Evolutionary conservation across 148 eudicot genomes (phyloP).

Genomic region (Rhododendron simsii): DNA sequence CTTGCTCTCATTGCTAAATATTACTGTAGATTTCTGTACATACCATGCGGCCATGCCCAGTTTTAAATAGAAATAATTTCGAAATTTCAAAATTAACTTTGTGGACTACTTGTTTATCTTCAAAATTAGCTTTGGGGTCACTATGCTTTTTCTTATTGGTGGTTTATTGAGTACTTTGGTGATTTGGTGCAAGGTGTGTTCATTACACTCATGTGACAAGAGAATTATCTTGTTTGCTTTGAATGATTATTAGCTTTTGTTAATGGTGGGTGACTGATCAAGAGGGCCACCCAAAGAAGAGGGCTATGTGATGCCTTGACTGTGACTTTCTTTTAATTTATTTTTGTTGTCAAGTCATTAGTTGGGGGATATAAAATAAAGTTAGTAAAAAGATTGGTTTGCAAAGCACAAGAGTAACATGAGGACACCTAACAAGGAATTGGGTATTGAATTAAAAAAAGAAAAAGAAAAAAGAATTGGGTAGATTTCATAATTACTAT

Average conservation of each 20-base stretch:
- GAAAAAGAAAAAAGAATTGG: neutral
- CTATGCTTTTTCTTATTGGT: neutral
- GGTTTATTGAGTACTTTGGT: neutral
- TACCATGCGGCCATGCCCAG: neutral
- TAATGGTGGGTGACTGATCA: constrained; percentile 14
- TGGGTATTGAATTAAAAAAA: neutral
- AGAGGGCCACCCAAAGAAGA: constrained; percentile 1
- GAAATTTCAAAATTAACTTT: neutral
- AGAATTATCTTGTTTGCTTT: constrained; percentile 5
- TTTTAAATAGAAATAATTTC: neutral
- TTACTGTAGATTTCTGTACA: neutral
- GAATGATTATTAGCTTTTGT: neutral
- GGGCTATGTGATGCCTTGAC: neutral
- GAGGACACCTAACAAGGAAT: neutral
- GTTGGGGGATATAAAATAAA: too few relatives aligned
- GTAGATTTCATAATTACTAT: neutral
- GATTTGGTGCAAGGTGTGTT: constrained; percentile 13
- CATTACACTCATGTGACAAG: constrained; percentile 21
- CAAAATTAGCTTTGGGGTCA: constrained; percentile 3
- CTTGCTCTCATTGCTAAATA: too few relatives aligned
- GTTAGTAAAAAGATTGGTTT: neutral
- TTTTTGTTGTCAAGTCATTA: neutral
- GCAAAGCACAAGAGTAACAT: neutral
- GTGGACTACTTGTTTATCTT: too few relatives aligned
- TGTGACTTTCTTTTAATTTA: neutral